Evolutionary conservation across 257 asterid species (phyloP).

Genomic region (Ilex aquifolium): DNA sequence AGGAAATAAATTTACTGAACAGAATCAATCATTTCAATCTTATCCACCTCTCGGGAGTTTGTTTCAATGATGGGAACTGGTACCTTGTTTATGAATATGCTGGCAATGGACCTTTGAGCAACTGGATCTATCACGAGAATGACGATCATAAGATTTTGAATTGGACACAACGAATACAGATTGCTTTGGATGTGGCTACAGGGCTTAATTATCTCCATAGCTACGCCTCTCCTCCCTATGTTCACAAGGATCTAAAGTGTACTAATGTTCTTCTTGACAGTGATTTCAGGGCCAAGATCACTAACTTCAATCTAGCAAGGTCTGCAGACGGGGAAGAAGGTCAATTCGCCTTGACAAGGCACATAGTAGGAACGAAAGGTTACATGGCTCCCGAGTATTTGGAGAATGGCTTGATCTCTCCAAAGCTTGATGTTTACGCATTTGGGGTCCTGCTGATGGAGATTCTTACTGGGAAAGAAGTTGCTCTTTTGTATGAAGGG

Average conservation of each 20-base stretch:
- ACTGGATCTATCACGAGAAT: slow-evolving; percentile 35
- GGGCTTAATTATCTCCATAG: slow-evolving; percentile 84
- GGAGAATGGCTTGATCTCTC: slow-evolving; percentile 74
- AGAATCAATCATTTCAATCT: slow-evolving; percentile 88
- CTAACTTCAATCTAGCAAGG: slow-evolving; percentile 65
- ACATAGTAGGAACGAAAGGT: slow-evolving; percentile 88
- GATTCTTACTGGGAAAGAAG: slow-evolving; percentile 73
- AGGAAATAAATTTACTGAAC: slow-evolving; percentile 62
- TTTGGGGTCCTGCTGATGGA: slow-evolving; percentile 79
- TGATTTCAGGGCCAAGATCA: slow-evolving; percentile 68
- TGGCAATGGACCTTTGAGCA: slow-evolving; percentile 51
- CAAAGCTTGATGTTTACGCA: slow-evolving; percentile 80
- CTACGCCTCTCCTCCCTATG: slow-evolving; percentile 68
- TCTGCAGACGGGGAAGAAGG: slow-evolving; percentile 65
- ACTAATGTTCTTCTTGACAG: slow-evolving; percentile 56
- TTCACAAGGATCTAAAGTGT: slow-evolving; percentile 74
- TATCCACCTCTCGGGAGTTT: slow-evolving; percentile 73
- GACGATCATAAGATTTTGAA: slow-evolving; percentile 19
- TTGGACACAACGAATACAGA: slow-evolving; percentile 68
- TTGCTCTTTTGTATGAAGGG: slow-evolving; percentile 28
- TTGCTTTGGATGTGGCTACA: slow-evolving; percentile 63
- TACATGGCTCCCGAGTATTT: slow-evolving; percentile 98
- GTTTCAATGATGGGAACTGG: slow-evolving; percentile 72
- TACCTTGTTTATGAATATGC: slow-evolving; percentile 87
- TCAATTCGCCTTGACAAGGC: slow-evolving; percentile 72